Percentiles rank a stretch among this genome's conserved stretches.
Evolutionary conservation across 495 filamentous ascomycete genomes (phyloP).

Genomic region (Tuber melanosporum): DNA sequence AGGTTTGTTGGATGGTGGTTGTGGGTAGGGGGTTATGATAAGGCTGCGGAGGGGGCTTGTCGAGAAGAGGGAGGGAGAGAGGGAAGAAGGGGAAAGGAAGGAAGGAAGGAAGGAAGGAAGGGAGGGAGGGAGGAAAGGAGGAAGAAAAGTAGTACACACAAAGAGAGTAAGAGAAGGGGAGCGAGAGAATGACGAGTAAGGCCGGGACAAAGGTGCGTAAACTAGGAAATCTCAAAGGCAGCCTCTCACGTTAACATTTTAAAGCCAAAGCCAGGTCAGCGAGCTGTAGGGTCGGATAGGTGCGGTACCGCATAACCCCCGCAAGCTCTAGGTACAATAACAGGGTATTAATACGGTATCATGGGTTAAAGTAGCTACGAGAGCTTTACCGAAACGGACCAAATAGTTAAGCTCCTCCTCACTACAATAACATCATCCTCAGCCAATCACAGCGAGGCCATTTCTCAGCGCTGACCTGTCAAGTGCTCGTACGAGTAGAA

Average conservation of each 20-base stretch:
- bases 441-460: not conserved
- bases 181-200: not conserved
- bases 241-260: not conserved
- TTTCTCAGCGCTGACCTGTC: not conserved
- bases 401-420: not conserved
- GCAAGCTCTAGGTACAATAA: not conserved
- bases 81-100: not conserved
- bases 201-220: not conserved
- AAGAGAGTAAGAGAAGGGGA: not conserved
- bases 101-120: not conserved
- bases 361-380: not conserved
- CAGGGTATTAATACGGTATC: not conserved
- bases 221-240: not conserved
- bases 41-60: not conserved
- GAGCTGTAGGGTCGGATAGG: not conserved
- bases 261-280: not conserved
- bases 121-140: not conserved
- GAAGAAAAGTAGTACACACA: not conserved
- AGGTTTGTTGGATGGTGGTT: not conserved
- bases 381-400: not conserved
- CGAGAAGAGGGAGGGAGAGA: not conserved
- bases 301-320: not conserved
- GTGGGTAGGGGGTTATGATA: not conserved
- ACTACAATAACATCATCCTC: not conserved
- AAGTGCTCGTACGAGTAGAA: not conserved